Conservation (phyloP, 441 rosid species). For the Euphorbia corollata region DNA sequence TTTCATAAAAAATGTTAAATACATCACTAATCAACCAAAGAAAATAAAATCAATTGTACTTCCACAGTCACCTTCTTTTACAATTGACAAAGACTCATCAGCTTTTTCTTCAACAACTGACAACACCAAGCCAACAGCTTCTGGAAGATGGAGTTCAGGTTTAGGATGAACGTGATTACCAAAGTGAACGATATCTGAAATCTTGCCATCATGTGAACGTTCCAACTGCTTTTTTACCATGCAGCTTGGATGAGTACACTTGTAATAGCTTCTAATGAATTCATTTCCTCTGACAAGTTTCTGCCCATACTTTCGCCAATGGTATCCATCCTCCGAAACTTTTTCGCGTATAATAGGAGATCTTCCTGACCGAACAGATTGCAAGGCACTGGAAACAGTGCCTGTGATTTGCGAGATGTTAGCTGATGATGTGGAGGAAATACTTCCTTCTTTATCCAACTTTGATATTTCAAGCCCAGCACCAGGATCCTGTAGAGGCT, state of each 20-base stretch:
- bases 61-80: conserved; percentile 40
- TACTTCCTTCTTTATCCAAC: conserved; percentile 38
- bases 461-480: conserved; percentile 20
- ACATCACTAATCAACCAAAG: conserved; percentile 11
- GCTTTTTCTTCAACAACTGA: conserved; percentile 43
- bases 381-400: conserved; percentile 25
- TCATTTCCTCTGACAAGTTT: conserved; percentile 83
- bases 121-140: conserved; percentile 35
- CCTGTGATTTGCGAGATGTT: conserved; percentile 30
- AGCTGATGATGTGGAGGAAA: conserved; percentile 24
- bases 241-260: conserved; percentile 71
- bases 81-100: conserved; percentile 28
- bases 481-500: conserved; percentile 26
- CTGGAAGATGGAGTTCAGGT: conserved; percentile 37
- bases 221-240: conserved; percentile 82
- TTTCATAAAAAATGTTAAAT: conserved; percentile 30
- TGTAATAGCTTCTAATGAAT: conserved; percentile 81
- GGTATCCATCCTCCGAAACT: conserved; percentile 68
- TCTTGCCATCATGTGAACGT: conserved; percentile 53
- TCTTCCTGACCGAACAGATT: conserved; percentile 49
- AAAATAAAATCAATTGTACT: conserved; percentile 6
- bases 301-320: conserved; percentile 93
- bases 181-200: conserved; percentile 50
- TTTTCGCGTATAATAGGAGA: conserved; percentile 57
- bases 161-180: conserved; percentile 77